Evolutionary conservation across 1,284 basidiomycete genomes (phyloP).

Genomic region (Leucoagaricus sp.): DNA sequence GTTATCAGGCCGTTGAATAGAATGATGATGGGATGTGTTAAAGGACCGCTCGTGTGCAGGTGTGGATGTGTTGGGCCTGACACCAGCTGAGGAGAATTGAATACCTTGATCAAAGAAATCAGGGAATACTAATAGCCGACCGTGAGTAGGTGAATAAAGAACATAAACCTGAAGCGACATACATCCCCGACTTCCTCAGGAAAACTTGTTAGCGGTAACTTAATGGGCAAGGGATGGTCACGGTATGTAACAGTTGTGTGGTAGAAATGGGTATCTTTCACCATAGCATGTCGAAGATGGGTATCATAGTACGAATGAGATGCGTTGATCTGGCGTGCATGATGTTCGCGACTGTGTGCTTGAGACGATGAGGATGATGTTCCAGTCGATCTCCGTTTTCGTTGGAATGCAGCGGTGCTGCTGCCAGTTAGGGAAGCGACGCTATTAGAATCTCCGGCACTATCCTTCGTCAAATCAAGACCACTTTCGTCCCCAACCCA

Average conservation of each 20-base stretch:
- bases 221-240: constrained; percentile 79
- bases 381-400: constrained; percentile 69
- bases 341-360: constrained; percentile 36
- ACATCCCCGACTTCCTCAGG: constrained; percentile 96
- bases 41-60: constrained; percentile 88
- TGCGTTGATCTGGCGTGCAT: constrained; percentile 30
- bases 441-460: constrained; percentile 37
- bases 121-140: constrained; percentile 78
- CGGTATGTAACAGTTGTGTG: constrained; percentile 84
- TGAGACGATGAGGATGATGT: constrained; percentile 70
- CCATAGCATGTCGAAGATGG: constrained; percentile 48
- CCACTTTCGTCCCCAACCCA: constrained; percentile 77
- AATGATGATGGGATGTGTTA: constrained; percentile 91
- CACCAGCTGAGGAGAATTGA: constrained; percentile 71
- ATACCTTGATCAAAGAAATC: constrained; percentile 87
- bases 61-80: constrained; percentile 86
- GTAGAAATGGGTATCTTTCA: constrained; percentile 92
- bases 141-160: constrained; percentile 17
- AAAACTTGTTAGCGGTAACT: constrained; percentile 84
- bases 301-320: constrained; percentile 44
- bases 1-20: constrained; percentile 95
- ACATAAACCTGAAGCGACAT: constrained; percentile 23
- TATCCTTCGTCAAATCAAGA: constrained; percentile 39
- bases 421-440: constrained; percentile 35
- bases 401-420: constrained; percentile 40